phyloP scores from a whole-genome alignment of 331 rosid species.

The Malus hybrid region DNA sequence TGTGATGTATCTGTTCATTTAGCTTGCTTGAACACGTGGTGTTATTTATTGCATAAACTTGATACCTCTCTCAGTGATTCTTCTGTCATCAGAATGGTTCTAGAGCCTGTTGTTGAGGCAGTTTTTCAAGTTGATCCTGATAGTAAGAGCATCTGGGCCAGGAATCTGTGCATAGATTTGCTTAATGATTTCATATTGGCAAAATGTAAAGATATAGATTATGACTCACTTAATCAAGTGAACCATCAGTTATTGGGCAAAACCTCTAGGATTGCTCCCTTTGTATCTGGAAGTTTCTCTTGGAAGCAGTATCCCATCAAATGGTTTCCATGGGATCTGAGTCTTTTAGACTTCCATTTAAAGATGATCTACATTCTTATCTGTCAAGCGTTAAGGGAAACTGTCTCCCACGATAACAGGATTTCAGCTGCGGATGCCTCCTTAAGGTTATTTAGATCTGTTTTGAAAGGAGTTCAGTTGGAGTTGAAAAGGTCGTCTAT shows the following conservation, averaged over 20 bases:
- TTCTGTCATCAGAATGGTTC: constrained; percentile 35
- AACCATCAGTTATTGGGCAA: constrained; percentile 15
- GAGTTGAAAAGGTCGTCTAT: constrained; percentile 46
- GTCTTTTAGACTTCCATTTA: constrained; percentile 56
- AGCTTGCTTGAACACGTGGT: constrained; percentile 82
- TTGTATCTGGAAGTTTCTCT: constrained; percentile 33
- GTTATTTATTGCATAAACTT: constrained; percentile 66
- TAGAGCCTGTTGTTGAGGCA: constrained; percentile 60
- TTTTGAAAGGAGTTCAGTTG: constrained; percentile 61
- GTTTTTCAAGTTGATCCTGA: constrained; percentile 56
- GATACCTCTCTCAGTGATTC: constrained; percentile 51
- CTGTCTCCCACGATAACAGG: constrained; percentile 36
- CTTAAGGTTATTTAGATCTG: constrained; percentile 46
- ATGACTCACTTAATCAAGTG: constrained; percentile 19
- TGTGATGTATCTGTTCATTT: constrained; percentile 57
- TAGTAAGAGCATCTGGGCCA: constrained; percentile 45
- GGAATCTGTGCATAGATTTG: constrained; percentile 58
- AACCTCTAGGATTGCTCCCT: constrained; percentile 17
- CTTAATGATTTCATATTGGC: constrained; percentile 48
- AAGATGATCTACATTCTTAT: constrained; percentile 41
- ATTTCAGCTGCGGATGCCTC: constrained; percentile 40
- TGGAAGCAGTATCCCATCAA: constrained; percentile 53
- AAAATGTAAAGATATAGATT: constrained; percentile 32
- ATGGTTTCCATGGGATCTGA: constrained; percentile 77
- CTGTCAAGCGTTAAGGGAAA: constrained; percentile 41